Evolutionary conservation across 768 basidiomycete genomes (phyloP), one percentile per base, ranked within the genome.

Genomic region (Tulasnella sp.): DNA sequence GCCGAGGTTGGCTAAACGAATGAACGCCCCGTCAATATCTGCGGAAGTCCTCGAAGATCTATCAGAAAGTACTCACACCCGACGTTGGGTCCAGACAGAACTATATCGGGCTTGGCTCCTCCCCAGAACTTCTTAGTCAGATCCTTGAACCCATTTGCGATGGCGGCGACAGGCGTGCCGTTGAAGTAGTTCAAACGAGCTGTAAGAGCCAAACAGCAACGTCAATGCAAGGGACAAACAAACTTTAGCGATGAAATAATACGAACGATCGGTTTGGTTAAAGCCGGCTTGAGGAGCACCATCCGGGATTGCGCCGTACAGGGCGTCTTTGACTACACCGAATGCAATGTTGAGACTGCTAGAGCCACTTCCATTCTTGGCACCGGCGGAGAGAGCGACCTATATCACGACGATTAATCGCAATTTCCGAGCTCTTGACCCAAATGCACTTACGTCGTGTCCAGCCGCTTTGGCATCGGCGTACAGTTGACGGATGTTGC

Each of bases 121-220:
- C 70, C 70, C 26, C 39, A 71, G 72, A 77, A 26, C 26, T 74
- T 42, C 29, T 20, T 37, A 9, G 70, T 29, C 29, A 77, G 70
- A 2, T 73, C 29, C 37, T 70, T 16, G 9, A 77, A 48, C 0
- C 77, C 77, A 23, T 71, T n/a, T 44, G 44, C 72, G 2, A 77
- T 73, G 20, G 77, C 67, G 11, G 77, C 72, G 18, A 77, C 77
- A 5, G 77, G 77, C 73, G 51, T 40, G n/a, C 73, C 74, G 39
- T 74, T 71, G 10, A 73, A 74, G 42, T 77, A 77, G 70, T 71
- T 71, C 32, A 77, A 20, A 23, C 77, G 39, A 35, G n/a, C 77
- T 77, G 71, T 6, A n/a, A 40, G 26, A 5, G 20, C 2, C 74
- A 71, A 18, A 9, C 26, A 69, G 13, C 20, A 37, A 29, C 4